Conservation (phyloP, 306 rosid genomes). For the Comarum palustre region DNA sequence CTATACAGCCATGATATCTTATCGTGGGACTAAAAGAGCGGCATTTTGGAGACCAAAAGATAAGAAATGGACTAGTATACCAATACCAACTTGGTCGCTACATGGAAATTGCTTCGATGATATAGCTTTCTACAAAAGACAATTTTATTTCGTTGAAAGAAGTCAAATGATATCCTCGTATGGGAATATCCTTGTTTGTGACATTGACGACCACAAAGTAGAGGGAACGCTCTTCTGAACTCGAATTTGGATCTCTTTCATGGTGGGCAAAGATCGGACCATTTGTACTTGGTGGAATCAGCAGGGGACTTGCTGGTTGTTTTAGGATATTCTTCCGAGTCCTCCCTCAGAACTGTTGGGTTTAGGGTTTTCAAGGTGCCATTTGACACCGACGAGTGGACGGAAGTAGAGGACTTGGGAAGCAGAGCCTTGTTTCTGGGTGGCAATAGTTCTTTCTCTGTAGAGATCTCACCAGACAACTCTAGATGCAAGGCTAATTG, state of each 20-base stretch:
- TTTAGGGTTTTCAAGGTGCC: not conserved
- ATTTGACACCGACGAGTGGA: not conserved
- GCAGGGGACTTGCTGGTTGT: not conserved
- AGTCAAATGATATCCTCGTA: accelerated
- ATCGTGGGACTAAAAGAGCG: not conserved
- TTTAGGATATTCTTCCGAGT: not conserved
- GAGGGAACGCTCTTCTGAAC: not conserved
- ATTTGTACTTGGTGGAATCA: not conserved
- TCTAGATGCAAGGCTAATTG: not conserved
- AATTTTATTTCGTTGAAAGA: not conserved
- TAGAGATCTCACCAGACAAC: not conserved
- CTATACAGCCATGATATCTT: not conserved
- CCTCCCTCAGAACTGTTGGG: not conserved
- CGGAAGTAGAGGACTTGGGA: not conserved
- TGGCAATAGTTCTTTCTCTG: not conserved
- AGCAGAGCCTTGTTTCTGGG: conserved; percentile 6
- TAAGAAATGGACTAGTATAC: not conserved
- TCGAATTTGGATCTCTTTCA: not conserved
- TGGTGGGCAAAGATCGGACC: not conserved
- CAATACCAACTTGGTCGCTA: too few species aligned
- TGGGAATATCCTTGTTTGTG: not conserved
- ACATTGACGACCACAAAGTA: not conserved
- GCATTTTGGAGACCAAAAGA: not conserved
- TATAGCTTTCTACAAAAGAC: not conserved
- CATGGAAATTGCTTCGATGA: not conserved